Evolutionary conservation across 495 filamentous ascomycete genomes (phyloP).

Genomic region (Penicilliopsis zonata): DNA sequence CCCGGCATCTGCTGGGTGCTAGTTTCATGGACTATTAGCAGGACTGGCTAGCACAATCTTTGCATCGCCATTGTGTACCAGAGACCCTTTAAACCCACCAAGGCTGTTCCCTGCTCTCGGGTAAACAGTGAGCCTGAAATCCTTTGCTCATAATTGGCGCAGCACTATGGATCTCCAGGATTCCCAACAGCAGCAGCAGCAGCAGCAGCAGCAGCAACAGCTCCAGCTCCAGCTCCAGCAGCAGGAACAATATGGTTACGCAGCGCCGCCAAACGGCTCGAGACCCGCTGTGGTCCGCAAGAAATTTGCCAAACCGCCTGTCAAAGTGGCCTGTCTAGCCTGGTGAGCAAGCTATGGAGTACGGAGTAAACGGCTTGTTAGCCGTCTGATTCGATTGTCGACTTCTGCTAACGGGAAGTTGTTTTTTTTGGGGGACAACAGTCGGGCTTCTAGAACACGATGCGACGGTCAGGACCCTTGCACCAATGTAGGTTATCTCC

Average conservation of each 20-base stretch:
- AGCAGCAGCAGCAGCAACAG: no score
- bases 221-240: conserved; percentile 3
- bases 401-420: conserved; percentile 1
- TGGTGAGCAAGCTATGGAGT: conserved; percentile 31
- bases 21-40: no score
- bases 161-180: no score
- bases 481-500: conserved; percentile 35
- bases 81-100: no score
- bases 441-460: conserved; percentile 44
- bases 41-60: no score
- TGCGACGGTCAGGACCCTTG: conserved; percentile 47
- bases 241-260: conserved; percentile 1
- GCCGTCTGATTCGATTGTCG: conserved; percentile 2
- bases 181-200: no score
- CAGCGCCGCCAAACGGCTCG: not conserved
- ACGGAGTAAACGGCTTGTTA: conserved; percentile 1
- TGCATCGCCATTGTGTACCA: no score
- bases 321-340: conserved; percentile 50
- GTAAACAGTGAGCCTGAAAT: no score
- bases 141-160: no score
- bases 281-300: conserved; percentile 18
- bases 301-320: conserved; percentile 45
- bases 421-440: conserved; percentile 12
- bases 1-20: no score
- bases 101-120: no score